Conservation (phyloP, 768 basidiomycete genomes). For the Tricholoma hemisulphureum region DNA sequence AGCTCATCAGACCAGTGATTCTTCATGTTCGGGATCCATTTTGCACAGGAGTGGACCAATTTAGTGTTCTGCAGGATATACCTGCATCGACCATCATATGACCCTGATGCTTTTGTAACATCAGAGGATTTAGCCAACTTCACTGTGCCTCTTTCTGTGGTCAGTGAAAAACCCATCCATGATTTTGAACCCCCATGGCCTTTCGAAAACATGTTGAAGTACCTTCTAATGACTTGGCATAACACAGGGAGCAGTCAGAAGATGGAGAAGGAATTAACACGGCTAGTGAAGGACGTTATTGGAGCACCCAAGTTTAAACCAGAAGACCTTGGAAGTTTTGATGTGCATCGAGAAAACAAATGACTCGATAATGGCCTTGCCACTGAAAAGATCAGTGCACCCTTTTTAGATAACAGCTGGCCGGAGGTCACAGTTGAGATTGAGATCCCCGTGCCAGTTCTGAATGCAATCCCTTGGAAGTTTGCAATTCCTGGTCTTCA, state of each 20-base stretch:
- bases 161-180: neutral
- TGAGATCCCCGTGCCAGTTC: too few species aligned
- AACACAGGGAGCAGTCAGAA: too few species aligned
- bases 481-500: too few species aligned
- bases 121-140: slow-evolving; percentile 10
- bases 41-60: slow-evolving; percentile 16
- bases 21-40: slow-evolving; percentile 15
- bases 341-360: slow-evolving; percentile 9
- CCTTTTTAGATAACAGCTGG: too few species aligned
- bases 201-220: too few species aligned
- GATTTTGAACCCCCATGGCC: slow-evolving; percentile 1
- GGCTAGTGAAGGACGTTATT: slow-evolving; percentile 13
- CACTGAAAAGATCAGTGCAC: too few species aligned
- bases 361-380: slow-evolving; percentile 9
- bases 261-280: slow-evolving; percentile 18
- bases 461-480: too few species aligned
- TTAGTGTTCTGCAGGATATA: slow-evolving; percentile 22
- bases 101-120: slow-evolving; percentile 19
- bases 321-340: slow-evolving; percentile 8
- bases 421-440: too few species aligned
- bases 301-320: slow-evolving; percentile 7
- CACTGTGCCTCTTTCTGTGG: too few species aligned
- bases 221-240: slow-evolving; percentile 22
- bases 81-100: slow-evolving; percentile 21
- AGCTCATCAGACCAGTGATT: neutral